Evolutionary conservation across 148 eudicot genomes (phyloP).

Genomic region (Rhododendron ovatum): DNA sequence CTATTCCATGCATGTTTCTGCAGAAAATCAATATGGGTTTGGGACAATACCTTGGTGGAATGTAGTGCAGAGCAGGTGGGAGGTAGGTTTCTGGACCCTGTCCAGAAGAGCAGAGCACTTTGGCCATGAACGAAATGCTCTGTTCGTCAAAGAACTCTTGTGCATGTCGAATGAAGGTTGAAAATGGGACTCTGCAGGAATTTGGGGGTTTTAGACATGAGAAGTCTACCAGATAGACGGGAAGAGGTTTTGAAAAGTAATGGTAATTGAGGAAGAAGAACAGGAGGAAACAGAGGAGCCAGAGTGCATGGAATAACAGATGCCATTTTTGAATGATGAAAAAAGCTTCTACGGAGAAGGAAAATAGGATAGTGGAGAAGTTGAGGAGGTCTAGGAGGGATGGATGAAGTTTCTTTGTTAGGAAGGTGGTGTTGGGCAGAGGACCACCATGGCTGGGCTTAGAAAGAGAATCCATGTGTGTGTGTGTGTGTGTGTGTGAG

Average conservation of each 20-base stretch:
- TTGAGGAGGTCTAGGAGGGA: constrained; percentile 19
- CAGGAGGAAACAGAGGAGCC: constrained; percentile 15
- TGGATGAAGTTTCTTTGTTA: constrained; percentile 4
- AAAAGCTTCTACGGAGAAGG: constrained; percentile 27
- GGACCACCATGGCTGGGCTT: neutral
- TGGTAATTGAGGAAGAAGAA: constrained; percentile 4
- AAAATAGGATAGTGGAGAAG: constrained; percentile 19
- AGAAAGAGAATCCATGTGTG: constrained; percentile 3
- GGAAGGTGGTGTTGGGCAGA: neutral
- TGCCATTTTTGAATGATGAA: constrained; percentile 30
- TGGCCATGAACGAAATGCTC: constrained; percentile 51
- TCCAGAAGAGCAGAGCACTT: constrained; percentile 51
- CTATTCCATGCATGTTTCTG: too few species aligned
- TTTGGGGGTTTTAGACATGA: constrained; percentile 65
- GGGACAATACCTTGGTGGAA: constrained; percentile 43
- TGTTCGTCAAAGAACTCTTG: constrained; percentile 27
- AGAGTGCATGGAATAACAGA: constrained; percentile 24
- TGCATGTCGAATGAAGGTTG: constrained; percentile 49
- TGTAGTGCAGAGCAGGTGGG: constrained; percentile 60
- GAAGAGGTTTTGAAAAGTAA: constrained; percentile 18
- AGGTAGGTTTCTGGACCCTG: constrained; percentile 57
- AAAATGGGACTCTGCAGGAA: constrained; percentile 46
- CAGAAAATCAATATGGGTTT: neutral
- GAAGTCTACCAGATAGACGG: constrained; percentile 60
- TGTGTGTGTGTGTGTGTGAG: too few species aligned